phyloP scores from a whole-genome alignment of 208 protist species.

The Crithidia brevicula region DNA sequence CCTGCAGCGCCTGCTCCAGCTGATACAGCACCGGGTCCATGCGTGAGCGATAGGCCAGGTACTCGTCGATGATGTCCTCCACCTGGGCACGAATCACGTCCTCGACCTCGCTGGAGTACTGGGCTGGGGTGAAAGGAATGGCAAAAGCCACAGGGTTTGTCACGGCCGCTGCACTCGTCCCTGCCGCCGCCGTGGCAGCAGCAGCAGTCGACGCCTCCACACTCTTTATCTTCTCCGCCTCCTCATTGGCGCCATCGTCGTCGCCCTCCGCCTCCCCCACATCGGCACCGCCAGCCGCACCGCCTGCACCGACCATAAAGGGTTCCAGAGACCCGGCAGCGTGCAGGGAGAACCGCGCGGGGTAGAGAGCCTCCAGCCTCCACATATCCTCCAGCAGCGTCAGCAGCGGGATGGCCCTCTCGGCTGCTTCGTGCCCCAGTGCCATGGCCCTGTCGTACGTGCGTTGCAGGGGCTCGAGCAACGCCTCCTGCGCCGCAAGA shows the following conservation, averaged over 20 bases:
- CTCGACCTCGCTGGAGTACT: conserved; percentile 61
- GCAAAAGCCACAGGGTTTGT: not conserved
- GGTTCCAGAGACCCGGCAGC: conserved; percentile 32
- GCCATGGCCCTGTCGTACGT: conserved; percentile 45
- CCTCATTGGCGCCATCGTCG: not conserved
- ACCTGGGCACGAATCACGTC: conserved; percentile 75
- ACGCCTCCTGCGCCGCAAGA: conserved; percentile 51
- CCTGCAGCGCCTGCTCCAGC: conserved; percentile 53
- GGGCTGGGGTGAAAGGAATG: conserved; percentile 57
- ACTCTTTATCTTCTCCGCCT: not conserved
- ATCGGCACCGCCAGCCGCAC: conserved; percentile 3
- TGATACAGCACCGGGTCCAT: conserved; percentile 72
- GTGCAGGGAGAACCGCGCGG: conserved; percentile 66
- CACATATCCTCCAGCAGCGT: conserved; percentile 65
- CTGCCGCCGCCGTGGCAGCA: not conserved
- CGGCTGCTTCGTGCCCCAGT: conserved; percentile 33
- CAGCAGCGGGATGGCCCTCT: conserved; percentile 31
- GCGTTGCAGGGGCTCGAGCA: conserved; percentile 52
- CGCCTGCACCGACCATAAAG: not conserved
- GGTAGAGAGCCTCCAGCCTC: conserved; percentile 64
- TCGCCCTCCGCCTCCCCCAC: not conserved
- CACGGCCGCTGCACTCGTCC: not conserved
- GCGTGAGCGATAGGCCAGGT: conserved; percentile 68
- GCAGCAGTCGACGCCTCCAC: not conserved
- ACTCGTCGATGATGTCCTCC: conserved; percentile 68